Conservation (phyloP, 2,329 filamentous ascomycete species). For the Talaromyces rugulosus region DNA sequence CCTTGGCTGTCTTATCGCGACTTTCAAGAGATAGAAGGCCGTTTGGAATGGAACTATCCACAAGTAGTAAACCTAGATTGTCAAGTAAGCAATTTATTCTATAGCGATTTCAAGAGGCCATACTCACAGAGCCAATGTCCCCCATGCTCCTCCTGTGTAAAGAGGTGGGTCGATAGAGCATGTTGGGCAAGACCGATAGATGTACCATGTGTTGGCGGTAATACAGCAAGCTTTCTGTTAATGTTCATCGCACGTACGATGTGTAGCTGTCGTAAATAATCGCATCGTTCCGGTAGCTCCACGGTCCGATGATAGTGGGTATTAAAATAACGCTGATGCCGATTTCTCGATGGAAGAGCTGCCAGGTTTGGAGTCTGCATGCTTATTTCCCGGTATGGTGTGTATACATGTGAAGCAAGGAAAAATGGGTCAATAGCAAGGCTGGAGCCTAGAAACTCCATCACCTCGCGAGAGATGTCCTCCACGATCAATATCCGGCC, state of each 20-base stretch:
- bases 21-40: background rate
- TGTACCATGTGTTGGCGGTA: background rate
- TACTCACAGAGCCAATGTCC: conserved; percentile 1
- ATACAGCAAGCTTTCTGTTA: background rate
- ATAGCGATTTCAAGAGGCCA: background rate
- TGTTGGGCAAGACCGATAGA: conserved; percentile 1
- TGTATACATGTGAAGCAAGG: background rate
- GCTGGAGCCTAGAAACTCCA: conserved; percentile 3
- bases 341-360: background rate
- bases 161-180: background rate
- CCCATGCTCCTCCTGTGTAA: background rate
- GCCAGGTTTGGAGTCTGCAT: background rate
- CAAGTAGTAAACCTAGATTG: background rate
- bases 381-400: background rate
- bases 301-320: background rate
- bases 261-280: background rate
- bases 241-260: background rate
- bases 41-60: background rate
- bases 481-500: conserved; percentile 2
- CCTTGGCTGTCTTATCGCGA: background rate
- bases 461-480: background rate
- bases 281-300: background rate
- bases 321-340: background rate
- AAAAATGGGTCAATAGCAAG: conserved; percentile 7
- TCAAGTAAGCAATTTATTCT: background rate